Evolutionary conservation across 1,284 basidiomycete genomes (phyloP).

Genomic region (Fomitopsis palustris): DNA sequence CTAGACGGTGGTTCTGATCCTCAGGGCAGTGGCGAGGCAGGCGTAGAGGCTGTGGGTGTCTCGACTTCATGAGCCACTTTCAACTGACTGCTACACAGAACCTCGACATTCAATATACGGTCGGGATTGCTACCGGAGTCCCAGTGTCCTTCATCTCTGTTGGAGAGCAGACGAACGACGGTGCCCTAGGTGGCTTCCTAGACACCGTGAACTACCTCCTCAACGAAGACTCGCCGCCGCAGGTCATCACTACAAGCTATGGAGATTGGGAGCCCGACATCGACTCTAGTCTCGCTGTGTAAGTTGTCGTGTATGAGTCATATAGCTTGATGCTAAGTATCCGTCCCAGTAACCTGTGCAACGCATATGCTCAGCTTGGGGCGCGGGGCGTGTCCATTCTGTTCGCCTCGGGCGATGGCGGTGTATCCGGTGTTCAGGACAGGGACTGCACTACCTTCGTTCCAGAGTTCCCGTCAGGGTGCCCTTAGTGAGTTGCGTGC

Average conservation of each 20-base stretch:
- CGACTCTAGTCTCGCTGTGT: slow-evolving; percentile 44
- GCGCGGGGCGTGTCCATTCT: slow-evolving; percentile 57
- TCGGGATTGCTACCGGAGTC: slow-evolving; percentile 38
- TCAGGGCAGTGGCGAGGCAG: slow-evolving; percentile 16
- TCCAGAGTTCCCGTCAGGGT: slow-evolving; percentile 63
- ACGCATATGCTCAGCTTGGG: slow-evolving; percentile 59
- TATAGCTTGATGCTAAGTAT: too few species aligned
- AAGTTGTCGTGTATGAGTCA: slow-evolving; percentile 31
- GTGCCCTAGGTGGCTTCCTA: slow-evolving; percentile 21
- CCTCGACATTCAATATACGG: slow-evolving; percentile 63
- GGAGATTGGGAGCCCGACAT: slow-evolving; percentile 22
- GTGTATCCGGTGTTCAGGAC: slow-evolving; percentile 63
- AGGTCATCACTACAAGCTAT: slow-evolving; percentile 46
- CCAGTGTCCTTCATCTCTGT: slow-evolving; percentile 39
- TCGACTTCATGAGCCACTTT: not conserved
- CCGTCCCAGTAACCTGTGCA: slow-evolving; percentile 38
- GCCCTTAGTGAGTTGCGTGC: slow-evolving; percentile 34
- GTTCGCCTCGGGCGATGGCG: slow-evolving; percentile 64
- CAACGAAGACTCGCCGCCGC: slow-evolving; percentile 38
- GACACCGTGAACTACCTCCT: slow-evolving; percentile 24
- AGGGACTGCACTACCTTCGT: slow-evolving; percentile 51
- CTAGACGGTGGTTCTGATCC: slow-evolving; percentile 55
- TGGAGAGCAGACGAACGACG: slow-evolving; percentile 31
- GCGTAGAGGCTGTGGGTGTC: slow-evolving; percentile 19
- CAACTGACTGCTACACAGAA: slow-evolving; percentile 26